Evolutionary conservation across 1,139 yeast genomes (phyloP), one percentile per base, ranked within the genome.

Genomic region (Debaryomyces fabryi): DNA sequence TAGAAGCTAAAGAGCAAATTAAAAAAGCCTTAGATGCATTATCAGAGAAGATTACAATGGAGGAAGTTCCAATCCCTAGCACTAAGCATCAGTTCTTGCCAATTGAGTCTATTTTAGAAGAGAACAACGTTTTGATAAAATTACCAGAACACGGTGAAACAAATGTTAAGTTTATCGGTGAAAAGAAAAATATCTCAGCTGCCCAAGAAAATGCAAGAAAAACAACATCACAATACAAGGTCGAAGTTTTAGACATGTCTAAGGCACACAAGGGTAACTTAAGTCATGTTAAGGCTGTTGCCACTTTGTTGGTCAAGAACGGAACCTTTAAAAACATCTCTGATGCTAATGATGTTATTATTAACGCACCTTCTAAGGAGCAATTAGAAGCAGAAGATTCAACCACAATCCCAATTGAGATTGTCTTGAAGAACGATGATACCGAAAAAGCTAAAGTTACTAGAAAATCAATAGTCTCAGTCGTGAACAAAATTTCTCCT

Each of bases 241-340:
- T 87, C 42, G 91, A 87, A 58, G 72, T 82, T 21, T 76, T 92
- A 62, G 96, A 89, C 58, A 85, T 92, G 71, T 83, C 95, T 21
- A 85, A 82, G 65, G 96, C 97, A 35, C 97, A 92, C 66, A 88
- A 89, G 60, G 89, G 88, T 59, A 85, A 88, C 61, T 67, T 83
- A 50, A 65, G 72, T 27, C 97, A 92, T 60, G 96, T 95, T 30
- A 82, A 82, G 58, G 81, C 85, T 34, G 76, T 92, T 49, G 86
- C 92, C 41, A 74, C 85, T 15, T 88, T 78, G 65, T 86, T 92
- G 61, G 66, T 69, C 47, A 72, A 80, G 50, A 74, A 81, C 52
- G 79, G 78, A 13, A 62, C 69, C 27, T 78, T 81, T 55, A 74
- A 78, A 43, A 63, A 71, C 39, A 71, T 85, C 52, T 72, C 83